phyloP scores from a whole-genome alignment of 2,329 filamentous ascomycete species.

The Trichoderma lentiforme region DNA sequence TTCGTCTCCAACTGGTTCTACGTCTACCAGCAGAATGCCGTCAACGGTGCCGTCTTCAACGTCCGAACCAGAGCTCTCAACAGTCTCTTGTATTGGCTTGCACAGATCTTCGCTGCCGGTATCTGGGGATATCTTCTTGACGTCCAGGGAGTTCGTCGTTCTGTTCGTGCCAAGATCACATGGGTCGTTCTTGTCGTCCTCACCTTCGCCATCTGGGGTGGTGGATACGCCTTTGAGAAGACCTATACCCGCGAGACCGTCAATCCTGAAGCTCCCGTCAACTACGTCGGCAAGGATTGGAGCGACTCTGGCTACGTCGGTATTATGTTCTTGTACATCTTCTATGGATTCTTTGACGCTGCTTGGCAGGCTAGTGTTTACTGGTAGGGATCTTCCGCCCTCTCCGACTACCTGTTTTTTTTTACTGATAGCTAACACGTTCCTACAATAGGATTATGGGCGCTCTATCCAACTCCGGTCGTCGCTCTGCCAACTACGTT shows the following conservation, averaged over 20 bases:
- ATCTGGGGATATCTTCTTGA: constrained; percentile 47
- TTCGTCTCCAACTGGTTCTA: constrained; percentile 55
- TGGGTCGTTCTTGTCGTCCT: constrained; percentile 59
- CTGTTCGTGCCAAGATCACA: constrained; percentile 63
- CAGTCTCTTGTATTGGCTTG: constrained; percentile 53
- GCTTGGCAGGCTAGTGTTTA: constrained; percentile 74
- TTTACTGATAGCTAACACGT: not conserved
- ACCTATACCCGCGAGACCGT: constrained; percentile 51
- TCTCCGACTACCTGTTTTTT: not conserved
- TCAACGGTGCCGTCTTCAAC: constrained; percentile 54
- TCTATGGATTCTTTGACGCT: constrained; percentile 86
- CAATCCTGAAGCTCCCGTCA: constrained; percentile 25
- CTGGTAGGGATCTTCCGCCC: constrained; percentile 40
- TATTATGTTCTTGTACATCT: constrained; percentile 85
- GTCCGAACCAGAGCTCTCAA: constrained; percentile 55
- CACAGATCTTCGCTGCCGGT: constrained; percentile 52
- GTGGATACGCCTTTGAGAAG: constrained; percentile 74
- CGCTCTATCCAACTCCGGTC: constrained; percentile 84
- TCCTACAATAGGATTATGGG: constrained; percentile 57
- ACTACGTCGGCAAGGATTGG: constrained; percentile 54
- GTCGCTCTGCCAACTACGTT: constrained; percentile 78
- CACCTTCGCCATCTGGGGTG: constrained; percentile 79
- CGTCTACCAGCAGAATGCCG: constrained; percentile 56
- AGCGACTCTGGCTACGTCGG: constrained; percentile 64
- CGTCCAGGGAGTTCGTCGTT: constrained; percentile 78